Percentiles rank a stretch among this genome's conserved stretches.
phyloP scores from a whole-genome alignment of 2,329 filamentous ascomycete species.

The Lachnum nothofagi region DNA sequence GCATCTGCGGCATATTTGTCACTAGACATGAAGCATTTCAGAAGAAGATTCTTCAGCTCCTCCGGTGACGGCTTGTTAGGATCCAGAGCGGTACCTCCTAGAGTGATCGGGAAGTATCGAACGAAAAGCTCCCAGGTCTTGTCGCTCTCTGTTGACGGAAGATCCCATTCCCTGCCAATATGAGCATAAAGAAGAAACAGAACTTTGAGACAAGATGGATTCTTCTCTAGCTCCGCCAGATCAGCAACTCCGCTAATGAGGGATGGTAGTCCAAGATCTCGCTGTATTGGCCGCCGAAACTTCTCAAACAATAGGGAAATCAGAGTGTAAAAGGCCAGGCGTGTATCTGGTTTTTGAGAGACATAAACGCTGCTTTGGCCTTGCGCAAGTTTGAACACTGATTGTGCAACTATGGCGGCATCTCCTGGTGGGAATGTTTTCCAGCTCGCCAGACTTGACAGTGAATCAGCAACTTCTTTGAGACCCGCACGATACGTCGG shows the following conservation, averaged over 20 bases:
- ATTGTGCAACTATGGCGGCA: conserved; percentile 13
- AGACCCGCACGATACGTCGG: conserved; percentile 21
- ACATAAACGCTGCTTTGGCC: conserved; percentile 11
- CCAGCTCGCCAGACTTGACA: conserved; percentile 14
- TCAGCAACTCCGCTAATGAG: conserved; percentile 24
- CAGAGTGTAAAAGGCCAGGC: conserved; percentile 21
- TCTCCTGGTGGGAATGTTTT: conserved; percentile 18
- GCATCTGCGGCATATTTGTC: conserved; percentile 23
- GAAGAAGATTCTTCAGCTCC: conserved; percentile 21
- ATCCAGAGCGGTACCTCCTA: conserved; percentile 15
- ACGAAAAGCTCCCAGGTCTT: conserved; percentile 26
- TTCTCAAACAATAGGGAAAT: conserved; percentile 18
- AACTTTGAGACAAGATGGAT: conserved; percentile 23
- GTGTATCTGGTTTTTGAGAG: conserved; percentile 18
- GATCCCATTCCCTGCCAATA: conserved; percentile 21
- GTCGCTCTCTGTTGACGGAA: conserved; percentile 11
- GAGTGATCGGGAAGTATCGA: conserved; percentile 30
- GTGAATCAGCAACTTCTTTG: conserved; percentile 13
- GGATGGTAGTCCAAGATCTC: conserved; percentile 12
- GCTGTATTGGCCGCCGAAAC: conserved; percentile 13
- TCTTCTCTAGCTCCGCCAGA: conserved; percentile 28
- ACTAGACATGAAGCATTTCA: conserved; percentile 27
- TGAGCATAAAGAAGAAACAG: conserved; percentile 25
- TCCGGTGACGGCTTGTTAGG: conserved; percentile 17
- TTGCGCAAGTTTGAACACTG: conserved; percentile 18